Base-by-base conservation (phyloP, 2,329 filamentous ascomycete genomes). In the Talaromyces sp. region DNA sequence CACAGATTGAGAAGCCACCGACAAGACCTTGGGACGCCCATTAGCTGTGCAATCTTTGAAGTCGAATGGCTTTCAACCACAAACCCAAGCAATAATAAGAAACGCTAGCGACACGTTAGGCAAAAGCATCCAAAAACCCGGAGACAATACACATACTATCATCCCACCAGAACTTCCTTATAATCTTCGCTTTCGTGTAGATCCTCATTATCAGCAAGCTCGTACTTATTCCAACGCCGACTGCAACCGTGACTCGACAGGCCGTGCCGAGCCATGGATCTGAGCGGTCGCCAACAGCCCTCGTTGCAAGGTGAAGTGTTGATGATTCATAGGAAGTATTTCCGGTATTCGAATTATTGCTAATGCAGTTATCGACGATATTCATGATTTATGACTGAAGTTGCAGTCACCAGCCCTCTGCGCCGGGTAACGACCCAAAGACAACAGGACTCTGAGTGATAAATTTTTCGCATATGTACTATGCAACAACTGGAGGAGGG, bases 111-210 rank as follows among this genome's bases (percentile, higher is more conserved):
- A 43, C 6, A 19, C 24, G 7, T 37, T 3, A 63, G 22, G 8
- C 2, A 31, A 6, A 6, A n/a, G 16, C 19, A 11, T 24, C 4
- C 3, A 35, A 31, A 24, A 24, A 6, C 4, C 10, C 11, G 24
- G 43, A 3, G 10, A 27, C 16, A 31, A 27, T 8, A 16, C 19
- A 16, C 52, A 24, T 56, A 69, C 68, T 62, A 47, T 69, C 68
- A 56, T 69, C 67, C 68, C 67, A 69, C 68, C 68, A 69, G 27
- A 69, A 67, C 41, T 62, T 68, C 37, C 43, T 65, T 61, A 69
- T 62, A 39, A 68, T 33, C 3, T 35, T 22, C 31, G 24, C 43
- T 43, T 69, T 69, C 2, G 67, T 68, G 48, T 68, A 68, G 13
- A 68, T 35, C 8, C 67, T 35, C 33, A 63, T 39, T 48, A 58